phyloP scores from a whole-genome alignment of 2,329 filamentous ascomycete genomes.

The Phyllosticta paracitricarpa region DNA sequence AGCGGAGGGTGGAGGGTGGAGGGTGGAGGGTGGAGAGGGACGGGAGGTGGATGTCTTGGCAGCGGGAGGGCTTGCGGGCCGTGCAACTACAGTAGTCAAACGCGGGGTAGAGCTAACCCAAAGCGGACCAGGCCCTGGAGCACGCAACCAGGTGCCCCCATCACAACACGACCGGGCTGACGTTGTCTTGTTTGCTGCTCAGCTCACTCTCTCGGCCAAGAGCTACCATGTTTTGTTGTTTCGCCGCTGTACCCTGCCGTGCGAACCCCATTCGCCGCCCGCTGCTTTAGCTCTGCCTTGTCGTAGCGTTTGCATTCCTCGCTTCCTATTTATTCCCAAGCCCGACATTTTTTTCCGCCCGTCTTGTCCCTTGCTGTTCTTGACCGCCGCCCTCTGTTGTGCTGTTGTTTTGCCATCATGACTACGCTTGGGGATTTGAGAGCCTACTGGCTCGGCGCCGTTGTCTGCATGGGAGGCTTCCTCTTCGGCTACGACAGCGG shows the following conservation, averaged over 20 bases:
- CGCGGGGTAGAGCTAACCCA: no score
- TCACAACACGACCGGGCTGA: neutral
- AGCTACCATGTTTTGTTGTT: neutral
- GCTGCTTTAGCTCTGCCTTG: neutral
- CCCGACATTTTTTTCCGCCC: neutral
- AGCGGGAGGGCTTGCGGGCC: no score
- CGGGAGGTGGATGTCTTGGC: no score
- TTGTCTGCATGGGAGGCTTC: constrained; percentile 44
- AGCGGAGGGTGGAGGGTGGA: no score
- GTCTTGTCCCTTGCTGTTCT: neutral
- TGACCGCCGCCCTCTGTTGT: constrained; percentile 3
- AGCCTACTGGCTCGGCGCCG: constrained; percentile 42
- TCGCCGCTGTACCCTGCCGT: neutral
- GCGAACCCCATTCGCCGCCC: neutral
- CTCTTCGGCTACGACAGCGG: constrained; percentile 38
- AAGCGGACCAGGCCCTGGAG: neutral
- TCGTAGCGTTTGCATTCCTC: neutral
- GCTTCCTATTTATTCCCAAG: neutral
- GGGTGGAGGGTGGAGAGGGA: no score
- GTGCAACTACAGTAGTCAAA: no score
- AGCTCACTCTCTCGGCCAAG: neutral
- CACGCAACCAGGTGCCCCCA: neutral
- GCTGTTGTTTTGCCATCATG: constrained; percentile 1
- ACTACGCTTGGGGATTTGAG: constrained; percentile 29
- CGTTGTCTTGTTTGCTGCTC: neutral